Evolutionary conservation across 2,329 filamentous ascomycete genomes (phyloP), one percentile per base, ranked within the genome.

Genomic region (Fragosphaeria purpurea): DNA sequence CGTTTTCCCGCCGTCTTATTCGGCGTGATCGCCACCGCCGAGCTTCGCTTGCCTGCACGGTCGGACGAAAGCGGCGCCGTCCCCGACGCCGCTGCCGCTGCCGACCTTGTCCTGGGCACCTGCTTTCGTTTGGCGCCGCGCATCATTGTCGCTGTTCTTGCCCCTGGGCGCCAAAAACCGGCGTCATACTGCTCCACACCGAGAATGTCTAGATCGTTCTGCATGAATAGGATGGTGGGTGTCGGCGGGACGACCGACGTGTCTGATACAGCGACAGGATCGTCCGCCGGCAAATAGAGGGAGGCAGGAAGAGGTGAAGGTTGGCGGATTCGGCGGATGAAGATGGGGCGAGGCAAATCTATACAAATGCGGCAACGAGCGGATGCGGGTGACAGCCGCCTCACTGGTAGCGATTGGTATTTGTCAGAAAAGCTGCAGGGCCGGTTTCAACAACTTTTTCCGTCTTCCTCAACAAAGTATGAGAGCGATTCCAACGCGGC

Each of bases 171-270:
- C 5, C 33, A 55, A 3, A 59, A 57, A 34, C 65, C 66, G 52
- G 68, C 65, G 56, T 70, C 62, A 54, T 72, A 75, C 39, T 66
- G 63, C 60, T 75, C 72, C 41, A 71, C 72, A 57, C 65, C 71
- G 46, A 76, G 64, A 44, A 75, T 73, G n/a, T 68, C 60, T 13
- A 70, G 58, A 46, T 68, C 63, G 38, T 64, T 60, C 40, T 64
- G 61, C 51, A 67, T 61, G 53, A 58, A 56, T 32, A 53, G 55
- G 61, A 61, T 61, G 22, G 43, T 22, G 9, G 34, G n/a, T 39
- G 34, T 39, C 12, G 12, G 39, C 30, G 33, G 9, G 32, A 22
- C 22, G 22, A 22, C 22, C 22, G 22, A 22, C 22, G 22, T 22
- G 22, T 22, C 22, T 22, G 3, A 22, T 22, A 22, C 22, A 22